Percentiles rank a stretch among this genome's conserved stretches.
Evolutionary conservation across 495 filamentous ascomycete genomes (phyloP).

Genomic region (Aspergillus kassunensis): DNA sequence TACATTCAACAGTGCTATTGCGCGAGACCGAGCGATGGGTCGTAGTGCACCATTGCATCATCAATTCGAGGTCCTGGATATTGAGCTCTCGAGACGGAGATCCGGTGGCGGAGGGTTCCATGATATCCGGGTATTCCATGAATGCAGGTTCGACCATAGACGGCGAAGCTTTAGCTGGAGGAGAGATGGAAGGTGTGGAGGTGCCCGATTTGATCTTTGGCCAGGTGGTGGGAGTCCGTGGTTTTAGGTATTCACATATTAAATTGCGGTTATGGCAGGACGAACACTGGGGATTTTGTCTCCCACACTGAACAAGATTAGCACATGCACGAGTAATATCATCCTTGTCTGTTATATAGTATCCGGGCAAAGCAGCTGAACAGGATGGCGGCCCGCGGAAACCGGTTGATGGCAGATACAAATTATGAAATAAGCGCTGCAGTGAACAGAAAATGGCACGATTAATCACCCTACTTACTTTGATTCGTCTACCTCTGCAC

Average conservation of each 20-base stretch:
- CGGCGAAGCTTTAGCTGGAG: constrained; percentile 10
- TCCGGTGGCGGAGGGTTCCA: constrained; percentile 6
- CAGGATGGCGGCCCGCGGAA: too few species aligned
- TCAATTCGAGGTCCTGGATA: constrained; percentile 40
- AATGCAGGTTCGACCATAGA: constrained; percentile 8
- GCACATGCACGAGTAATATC: constrained; percentile 1
- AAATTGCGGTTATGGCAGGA: constrained; percentile 35
- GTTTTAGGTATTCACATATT: constrained; percentile 28
- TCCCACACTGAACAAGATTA: constrained; percentile 15
- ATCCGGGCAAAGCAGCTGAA: background rate
- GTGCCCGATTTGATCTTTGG: constrained; percentile 19
- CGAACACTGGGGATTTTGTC: constrained; percentile 21
- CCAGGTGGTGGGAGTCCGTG: constrained; percentile 22
- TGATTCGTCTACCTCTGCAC: constrained; percentile 47
- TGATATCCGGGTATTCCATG: constrained; percentile 10
- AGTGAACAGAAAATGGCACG: background rate
- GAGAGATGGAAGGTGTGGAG: constrained; percentile 16
- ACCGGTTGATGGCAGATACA: too few species aligned
- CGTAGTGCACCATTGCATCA: constrained; percentile 45
- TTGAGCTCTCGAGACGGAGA: constrained; percentile 11
- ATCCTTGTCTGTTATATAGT: background rate
- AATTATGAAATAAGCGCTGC: too few species aligned
- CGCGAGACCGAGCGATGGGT: constrained; percentile 41
- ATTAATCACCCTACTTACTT: too few species aligned
- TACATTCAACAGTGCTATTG: constrained; percentile 24